Conservation (phyloP, 371 early-diverging fungal genomes). For the Mortierella sp. region DNA sequence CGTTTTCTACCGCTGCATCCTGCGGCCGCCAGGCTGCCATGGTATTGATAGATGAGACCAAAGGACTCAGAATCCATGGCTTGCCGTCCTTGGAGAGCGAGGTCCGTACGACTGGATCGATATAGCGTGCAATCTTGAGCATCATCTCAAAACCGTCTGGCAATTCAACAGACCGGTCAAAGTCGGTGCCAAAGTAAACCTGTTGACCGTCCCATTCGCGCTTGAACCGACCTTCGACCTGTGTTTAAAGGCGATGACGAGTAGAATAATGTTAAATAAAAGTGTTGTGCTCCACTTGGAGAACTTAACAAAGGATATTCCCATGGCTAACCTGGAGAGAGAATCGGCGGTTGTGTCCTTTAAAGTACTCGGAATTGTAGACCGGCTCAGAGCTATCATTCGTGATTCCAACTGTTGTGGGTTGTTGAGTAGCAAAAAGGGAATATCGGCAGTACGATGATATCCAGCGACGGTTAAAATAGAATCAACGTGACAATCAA, state of each 20-base stretch:
- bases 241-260: slow-evolving; percentile 14
- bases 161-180: slow-evolving; percentile 56
- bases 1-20: slow-evolving; percentile 5
- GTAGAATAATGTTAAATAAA: too few species aligned
- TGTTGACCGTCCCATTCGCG: slow-evolving; percentile 66
- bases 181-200: slow-evolving; percentile 70
- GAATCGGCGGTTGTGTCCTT: slow-evolving; percentile 64
- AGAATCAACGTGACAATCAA: neutral
- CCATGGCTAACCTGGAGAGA: slow-evolving; percentile 58
- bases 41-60: slow-evolving; percentile 70
- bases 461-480: neutral
- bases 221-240: slow-evolving; percentile 67
- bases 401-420: slow-evolving; percentile 41
- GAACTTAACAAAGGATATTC: too few species aligned
- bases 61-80: slow-evolving; percentile 70
- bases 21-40: slow-evolving; percentile 54
- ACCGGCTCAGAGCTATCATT: slow-evolving; percentile 55
- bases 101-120: slow-evolving; percentile 67
- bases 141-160: slow-evolving; percentile 71
- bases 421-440: neutral
- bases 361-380: slow-evolving; percentile 61
- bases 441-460: neutral
- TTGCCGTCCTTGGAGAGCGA: slow-evolving; percentile 61
- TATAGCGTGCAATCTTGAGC: slow-evolving; percentile 64
- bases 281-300: too few species aligned